A percentile compares a stretch with the other conserved stretches of the same genome.
Evolutionary conservation across 108 stramenopile species (phyloP).

Genomic region (Licmophora abbreviata): DNA sequence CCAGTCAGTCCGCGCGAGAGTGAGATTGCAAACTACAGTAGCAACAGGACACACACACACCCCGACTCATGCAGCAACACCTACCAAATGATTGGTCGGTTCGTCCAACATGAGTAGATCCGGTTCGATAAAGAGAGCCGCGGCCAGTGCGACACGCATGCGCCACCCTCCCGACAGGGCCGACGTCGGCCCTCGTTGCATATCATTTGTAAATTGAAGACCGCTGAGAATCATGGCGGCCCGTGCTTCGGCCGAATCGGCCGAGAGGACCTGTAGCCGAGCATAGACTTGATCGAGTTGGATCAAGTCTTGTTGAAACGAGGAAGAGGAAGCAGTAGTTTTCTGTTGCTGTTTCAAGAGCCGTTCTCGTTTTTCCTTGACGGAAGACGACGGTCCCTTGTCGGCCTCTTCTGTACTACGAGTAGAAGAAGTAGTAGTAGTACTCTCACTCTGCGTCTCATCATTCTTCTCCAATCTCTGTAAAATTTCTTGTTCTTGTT

Average conservation of each 20-base stretch:
- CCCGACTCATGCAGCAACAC: neutral
- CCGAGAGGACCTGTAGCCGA: constrained; percentile 71
- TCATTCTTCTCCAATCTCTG: constrained; percentile 43
- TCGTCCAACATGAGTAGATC: constrained; percentile 73
- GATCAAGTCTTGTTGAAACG: constrained; percentile 64
- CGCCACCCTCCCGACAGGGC: constrained; percentile 94
- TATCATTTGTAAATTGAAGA: constrained; percentile 85
- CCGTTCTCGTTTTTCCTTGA: neutral
- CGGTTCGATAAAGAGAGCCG: constrained; percentile 91
- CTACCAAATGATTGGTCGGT: constrained; percentile 39
- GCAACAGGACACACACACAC: neutral
- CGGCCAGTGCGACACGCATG: constrained; percentile 97
- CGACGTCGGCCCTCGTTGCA: constrained; percentile 83
- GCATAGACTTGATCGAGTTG: constrained; percentile 83
- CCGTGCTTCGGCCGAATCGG: constrained; percentile 85
- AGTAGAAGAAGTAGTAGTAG: constrained; percentile 8
- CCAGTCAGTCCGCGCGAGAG: neutral
- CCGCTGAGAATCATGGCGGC: constrained; percentile 86
- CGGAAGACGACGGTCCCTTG: too few species aligned
- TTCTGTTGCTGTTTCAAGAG: constrained; percentile 22
- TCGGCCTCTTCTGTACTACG: constrained; percentile 6
- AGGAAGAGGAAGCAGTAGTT: constrained; percentile 22
- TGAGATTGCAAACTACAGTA: neutral
- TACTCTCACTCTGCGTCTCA: constrained; percentile 13
- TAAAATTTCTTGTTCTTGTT: constrained; percentile 66